Conservation (phyloP, 1,284 basidiomycete species). For the Ganoderma leucocontextum region DNA sequence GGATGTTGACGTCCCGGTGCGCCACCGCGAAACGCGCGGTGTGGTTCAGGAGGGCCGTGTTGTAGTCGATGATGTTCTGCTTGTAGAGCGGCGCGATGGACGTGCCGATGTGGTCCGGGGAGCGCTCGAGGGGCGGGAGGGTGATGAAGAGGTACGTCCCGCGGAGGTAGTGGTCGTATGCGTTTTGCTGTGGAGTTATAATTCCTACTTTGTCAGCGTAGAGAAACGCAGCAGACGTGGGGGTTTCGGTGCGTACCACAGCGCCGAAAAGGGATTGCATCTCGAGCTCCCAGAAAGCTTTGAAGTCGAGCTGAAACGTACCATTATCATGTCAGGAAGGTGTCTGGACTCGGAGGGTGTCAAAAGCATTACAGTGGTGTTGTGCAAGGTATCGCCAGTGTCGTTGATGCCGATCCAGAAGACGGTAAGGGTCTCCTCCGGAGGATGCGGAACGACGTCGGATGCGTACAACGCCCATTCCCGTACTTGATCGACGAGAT, state of each 20-base stretch:
- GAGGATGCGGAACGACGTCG: slow-evolving; percentile 53
- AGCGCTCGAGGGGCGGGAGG: slow-evolving; percentile 60
- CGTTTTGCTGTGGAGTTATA: slow-evolving; percentile 45
- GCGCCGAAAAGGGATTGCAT: slow-evolving; percentile 60
- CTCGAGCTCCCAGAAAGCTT: slow-evolving; percentile 58
- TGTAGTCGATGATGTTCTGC: slow-evolving; percentile 52
- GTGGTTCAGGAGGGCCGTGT: slow-evolving; percentile 48
- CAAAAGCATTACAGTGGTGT: slow-evolving; percentile 46
- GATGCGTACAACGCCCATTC: slow-evolving; percentile 57
- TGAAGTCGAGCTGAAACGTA: slow-evolving; percentile 38
- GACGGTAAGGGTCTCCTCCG: slow-evolving; percentile 52
- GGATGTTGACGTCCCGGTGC: slow-evolving; percentile 50
- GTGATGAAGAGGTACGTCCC: slow-evolving; percentile 61
- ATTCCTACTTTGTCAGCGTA: neutral
- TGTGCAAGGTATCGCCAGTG: slow-evolving; percentile 58
- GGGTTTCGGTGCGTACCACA: slow-evolving; percentile 46
- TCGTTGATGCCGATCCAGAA: slow-evolving; percentile 72
- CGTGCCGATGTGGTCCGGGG: slow-evolving; percentile 46
- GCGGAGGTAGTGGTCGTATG: slow-evolving; percentile 51
- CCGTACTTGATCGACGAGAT: slow-evolving; percentile 57
- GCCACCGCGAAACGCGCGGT: slow-evolving; percentile 45
- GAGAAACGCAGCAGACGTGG: neutral
- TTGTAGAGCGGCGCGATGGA: slow-evolving; percentile 46
- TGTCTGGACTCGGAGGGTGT: too few species aligned
- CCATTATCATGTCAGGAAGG: neutral